Percentiles rank a stretch among this genome's conserved stretches.
phyloP scores from a whole-genome alignment of 2,329 filamentous ascomycete species.

The Exophiala bonariae region DNA sequence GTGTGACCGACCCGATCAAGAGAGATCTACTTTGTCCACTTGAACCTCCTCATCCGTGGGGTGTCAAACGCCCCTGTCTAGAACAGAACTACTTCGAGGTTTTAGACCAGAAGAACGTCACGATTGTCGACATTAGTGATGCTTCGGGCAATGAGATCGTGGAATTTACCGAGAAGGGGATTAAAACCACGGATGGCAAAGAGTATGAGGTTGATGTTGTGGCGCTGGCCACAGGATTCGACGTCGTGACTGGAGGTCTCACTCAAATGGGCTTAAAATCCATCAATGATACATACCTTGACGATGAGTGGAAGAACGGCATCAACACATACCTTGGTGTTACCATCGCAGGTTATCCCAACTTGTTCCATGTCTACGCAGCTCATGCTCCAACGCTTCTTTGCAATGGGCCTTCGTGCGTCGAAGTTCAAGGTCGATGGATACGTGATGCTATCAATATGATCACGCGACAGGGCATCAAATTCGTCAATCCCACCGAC shows the following conservation, averaged over 20 bases:
- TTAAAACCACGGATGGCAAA: slow-evolving; percentile 41
- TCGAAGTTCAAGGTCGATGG: slow-evolving; percentile 60
- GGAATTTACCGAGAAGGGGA: slow-evolving; percentile 41
- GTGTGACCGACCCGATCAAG: slow-evolving; percentile 52
- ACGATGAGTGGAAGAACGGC: slow-evolving; percentile 37
- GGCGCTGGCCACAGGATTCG: slow-evolving; percentile 45
- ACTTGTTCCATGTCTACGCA: slow-evolving; percentile 54
- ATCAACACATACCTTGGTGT: slow-evolving; percentile 44
- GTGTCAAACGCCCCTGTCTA: slow-evolving; percentile 51
- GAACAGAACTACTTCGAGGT: slow-evolving; percentile 55
- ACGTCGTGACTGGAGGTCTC: slow-evolving; percentile 44
- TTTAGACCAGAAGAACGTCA: slow-evolving; percentile 48
- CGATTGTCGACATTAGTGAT: slow-evolving; percentile 45
- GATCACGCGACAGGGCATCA: slow-evolving; percentile 49
- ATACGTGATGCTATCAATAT: slow-evolving; percentile 50
- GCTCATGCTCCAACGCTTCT: slow-evolving; percentile 58
- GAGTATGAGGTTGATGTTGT: slow-evolving; percentile 43
- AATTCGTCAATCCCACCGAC: slow-evolving; percentile 51
- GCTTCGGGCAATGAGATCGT: slow-evolving; percentile 42
- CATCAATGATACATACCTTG: slow-evolving; percentile 36
- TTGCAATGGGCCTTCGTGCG: slow-evolving; percentile 56
- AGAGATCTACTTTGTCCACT: slow-evolving; percentile 55
- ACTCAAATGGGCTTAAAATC: slow-evolving; percentile 41
- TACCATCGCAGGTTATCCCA: slow-evolving; percentile 44
- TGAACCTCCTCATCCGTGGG: slow-evolving; percentile 57